These are phyloP conservation scores for Candida endomychidarum DNA, from an alignment of 805 yeast species.

Conservation along the genomic window DNA sequence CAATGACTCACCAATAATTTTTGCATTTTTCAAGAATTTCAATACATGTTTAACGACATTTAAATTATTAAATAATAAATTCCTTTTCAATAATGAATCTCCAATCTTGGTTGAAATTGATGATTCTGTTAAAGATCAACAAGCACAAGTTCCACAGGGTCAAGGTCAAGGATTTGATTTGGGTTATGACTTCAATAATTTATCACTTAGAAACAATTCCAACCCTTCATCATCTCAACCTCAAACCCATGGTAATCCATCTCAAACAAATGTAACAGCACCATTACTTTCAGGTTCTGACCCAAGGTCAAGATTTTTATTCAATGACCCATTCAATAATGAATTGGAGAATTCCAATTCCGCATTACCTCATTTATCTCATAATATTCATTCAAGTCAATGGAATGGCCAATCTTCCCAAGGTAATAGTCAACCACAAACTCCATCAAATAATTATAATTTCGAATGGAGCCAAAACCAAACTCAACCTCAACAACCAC, in stretches of 20 bases:
- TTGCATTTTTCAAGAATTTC: slow-evolving; percentile 36
- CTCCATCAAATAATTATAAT: slow-evolving; percentile 15
- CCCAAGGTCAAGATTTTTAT: slow-evolving; percentile 63
- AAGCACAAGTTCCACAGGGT: background rate
- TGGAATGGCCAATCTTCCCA: slow-evolving; percentile 34
- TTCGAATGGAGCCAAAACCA: slow-evolving; percentile 17
- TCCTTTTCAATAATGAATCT: slow-evolving; percentile 36
- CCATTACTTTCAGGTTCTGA: slow-evolving; percentile 14
- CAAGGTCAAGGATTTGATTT: slow-evolving; percentile 5
- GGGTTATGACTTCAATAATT: slow-evolving; percentile 11
- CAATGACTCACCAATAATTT: slow-evolving; percentile 19
- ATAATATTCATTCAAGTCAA: slow-evolving; percentile 13
- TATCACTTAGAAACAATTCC: slow-evolving; percentile 13
- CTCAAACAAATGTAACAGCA: slow-evolving; percentile 1
- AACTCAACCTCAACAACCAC: slow-evolving; percentile 12
- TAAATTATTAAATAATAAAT: slow-evolving; percentile 39
- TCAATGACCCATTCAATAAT: slow-evolving; percentile 56
- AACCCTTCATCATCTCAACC: slow-evolving; percentile 1
- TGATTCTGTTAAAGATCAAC: slow-evolving; percentile 8
- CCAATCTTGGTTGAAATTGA: slow-evolving; percentile 34
- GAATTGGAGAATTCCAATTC: slow-evolving; percentile 11
- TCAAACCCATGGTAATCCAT: background rate
- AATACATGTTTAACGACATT: slow-evolving; percentile 43
- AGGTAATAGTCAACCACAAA: slow-evolving; percentile 17
- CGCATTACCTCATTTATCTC: slow-evolving; percentile 8